phyloP scores from a whole-genome alignment of 78 protist species.

The Polysphondylium violaceum region DNA sequence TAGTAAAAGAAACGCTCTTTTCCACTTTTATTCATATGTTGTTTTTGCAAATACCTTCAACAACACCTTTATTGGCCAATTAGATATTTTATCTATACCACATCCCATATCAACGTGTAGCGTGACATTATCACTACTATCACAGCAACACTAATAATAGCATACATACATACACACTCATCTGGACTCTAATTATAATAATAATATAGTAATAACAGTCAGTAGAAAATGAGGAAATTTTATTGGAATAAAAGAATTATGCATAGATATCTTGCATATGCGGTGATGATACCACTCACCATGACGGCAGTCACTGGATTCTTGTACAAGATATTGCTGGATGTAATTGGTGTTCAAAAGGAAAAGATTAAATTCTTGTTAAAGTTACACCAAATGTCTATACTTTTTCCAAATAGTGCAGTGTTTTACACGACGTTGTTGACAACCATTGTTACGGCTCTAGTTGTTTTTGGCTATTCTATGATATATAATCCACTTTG shows the following conservation, averaged over 20 bases:
- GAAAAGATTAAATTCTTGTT: conserved; percentile 21
- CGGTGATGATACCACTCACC: conserved; percentile 10
- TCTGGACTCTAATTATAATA: too few relatives aligned
- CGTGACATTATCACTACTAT: too few relatives aligned
- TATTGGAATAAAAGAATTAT: conserved; percentile 49
- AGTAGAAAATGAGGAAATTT: not conserved
- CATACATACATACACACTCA: too few relatives aligned
- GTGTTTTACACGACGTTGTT: conserved; percentile 33
- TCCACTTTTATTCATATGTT: too few relatives aligned
- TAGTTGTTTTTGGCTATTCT: conserved; percentile 38
- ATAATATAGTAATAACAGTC: too few relatives aligned
- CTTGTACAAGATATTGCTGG: not conserved
- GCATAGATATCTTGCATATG: conserved; percentile 46
- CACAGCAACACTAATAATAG: too few relatives aligned
- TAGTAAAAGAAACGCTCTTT: too few relatives aligned
- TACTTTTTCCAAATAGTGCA: conserved; percentile 20
- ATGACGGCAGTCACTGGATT: conserved; percentile 43
- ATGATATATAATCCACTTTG: conserved; percentile 32
- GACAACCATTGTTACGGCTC: not conserved
- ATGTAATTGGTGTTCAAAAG: conserved; percentile 16
- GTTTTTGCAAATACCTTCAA: too few relatives aligned
- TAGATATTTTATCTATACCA: too few relatives aligned
- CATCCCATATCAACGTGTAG: too few relatives aligned
- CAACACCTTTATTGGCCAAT: too few relatives aligned
- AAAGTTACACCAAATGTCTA: conserved; percentile 66